Percentiles rank a stretch among this genome's conserved stretches.
These are phyloP conservation scores for Fusarium tanahbumbuense DNA, from an alignment of 2,329 filamentous ascomycete genomes.

Conservation along the genomic window DNA sequence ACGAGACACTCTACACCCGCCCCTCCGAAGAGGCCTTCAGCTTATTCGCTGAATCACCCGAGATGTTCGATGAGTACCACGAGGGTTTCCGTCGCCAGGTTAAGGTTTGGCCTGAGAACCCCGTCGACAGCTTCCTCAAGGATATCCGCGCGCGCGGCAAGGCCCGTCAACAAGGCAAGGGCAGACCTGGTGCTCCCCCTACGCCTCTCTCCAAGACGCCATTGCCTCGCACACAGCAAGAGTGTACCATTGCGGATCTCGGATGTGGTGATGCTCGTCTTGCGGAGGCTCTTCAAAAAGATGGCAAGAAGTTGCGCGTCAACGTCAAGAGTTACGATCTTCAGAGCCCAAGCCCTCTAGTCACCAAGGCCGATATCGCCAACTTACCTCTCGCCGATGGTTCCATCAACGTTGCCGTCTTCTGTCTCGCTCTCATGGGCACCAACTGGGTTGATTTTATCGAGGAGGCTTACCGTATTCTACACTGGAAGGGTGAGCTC, in stretches of 20 bases:
- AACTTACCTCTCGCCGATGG: conserved; percentile 80
- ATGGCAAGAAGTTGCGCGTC: conserved; percentile 75
- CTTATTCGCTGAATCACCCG: conserved; percentile 85
- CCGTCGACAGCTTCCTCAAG: conserved; percentile 85
- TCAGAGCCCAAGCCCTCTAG: conserved; percentile 77
- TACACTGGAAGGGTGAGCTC: conserved; percentile 94
- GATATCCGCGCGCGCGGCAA: conserved; percentile 76
- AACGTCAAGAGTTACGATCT: conserved; percentile 88
- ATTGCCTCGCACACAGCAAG: conserved; percentile 77
- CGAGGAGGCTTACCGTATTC: conserved; percentile 91
- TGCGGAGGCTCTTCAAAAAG: conserved; percentile 72
- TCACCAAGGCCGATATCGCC: conserved; percentile 91
- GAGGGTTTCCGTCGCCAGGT: conserved; percentile 96
- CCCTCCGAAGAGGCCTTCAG: conserved; percentile 85
- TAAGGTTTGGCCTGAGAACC: conserved; percentile 95
- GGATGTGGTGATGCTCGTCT: conserved; percentile 94
- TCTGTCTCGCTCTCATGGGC: conserved; percentile 97
- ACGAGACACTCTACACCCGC: conserved; percentile 94
- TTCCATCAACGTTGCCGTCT: conserved; percentile 87
- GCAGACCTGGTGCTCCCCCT: conserved; percentile 46
- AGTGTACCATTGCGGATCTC: conserved; percentile 86
- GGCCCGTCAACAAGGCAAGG: conserved; percentile 53
- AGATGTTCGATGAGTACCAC: conserved; percentile 97
- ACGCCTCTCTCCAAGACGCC: conserved; percentile 54
- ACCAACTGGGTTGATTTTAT: conserved; percentile 98